Evolutionary conservation across 176 grass and related monocot species (phyloP), one percentile per base, ranked within the genome.

Genomic region (Rhipidocladum racemiflorum): DNA sequence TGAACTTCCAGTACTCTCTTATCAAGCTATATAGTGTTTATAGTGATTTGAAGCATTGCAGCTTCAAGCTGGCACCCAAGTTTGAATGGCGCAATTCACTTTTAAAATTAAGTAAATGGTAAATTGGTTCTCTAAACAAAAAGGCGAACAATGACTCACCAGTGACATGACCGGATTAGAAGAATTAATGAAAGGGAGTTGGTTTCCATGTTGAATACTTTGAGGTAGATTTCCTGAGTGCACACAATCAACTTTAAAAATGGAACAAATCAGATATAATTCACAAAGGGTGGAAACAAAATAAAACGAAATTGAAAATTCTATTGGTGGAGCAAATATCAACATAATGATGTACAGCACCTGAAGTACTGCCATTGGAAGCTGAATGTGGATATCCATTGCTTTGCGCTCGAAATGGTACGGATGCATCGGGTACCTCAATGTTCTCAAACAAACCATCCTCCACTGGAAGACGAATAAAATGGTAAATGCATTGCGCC

Each of bases 401-500:
- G 40, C 67, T 72, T 65, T 74, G 83, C 17, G 36, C 45, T 82
- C 51, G 77, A 72, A 83, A 60, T 40, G 84, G 42, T 17, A 81
- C 25, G 5, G 48, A 25, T 13, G 76, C 72, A 75, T 86, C 61
- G 42, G 88, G 88, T 64, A 94, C 74, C 86, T 93, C 90, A 82
- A 98, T 87, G 48, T 88, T 93, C 56, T 98, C 90, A 72, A 98
- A 79, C 15, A 98, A 81, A 75, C 82, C 83, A 79, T 95, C 85
- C 68, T 98, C 92, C 44, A 98, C 85, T 11, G 90, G 95, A 87
- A 98, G 78, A 77, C 88, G 83, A 76, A 98, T 87, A 91, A 98
- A 98, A 90, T 98, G 95, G 66, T 94, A 86, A 84, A 94, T 98
- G 79, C 95, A 98, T 66, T 98, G 95, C 67, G 92, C 95, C 71